phyloP scores from a whole-genome alignment of 2,329 filamentous ascomycete genomes.

The Seiridium unicorne region DNA sequence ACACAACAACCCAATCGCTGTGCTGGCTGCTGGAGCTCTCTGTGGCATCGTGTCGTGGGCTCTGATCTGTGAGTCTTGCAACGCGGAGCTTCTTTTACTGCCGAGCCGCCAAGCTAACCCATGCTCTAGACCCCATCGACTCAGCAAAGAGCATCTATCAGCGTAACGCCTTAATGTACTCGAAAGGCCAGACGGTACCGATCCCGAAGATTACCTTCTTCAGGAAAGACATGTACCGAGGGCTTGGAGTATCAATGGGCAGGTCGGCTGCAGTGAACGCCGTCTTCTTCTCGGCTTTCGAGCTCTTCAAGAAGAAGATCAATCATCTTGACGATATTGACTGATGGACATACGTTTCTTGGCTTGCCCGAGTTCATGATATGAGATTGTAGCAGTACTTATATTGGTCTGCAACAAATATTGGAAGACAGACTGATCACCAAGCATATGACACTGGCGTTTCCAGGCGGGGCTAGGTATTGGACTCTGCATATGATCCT shows the following conservation, averaged over 20 bases:
- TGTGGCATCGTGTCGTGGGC: slow-evolving; percentile 86
- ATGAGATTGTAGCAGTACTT: no score
- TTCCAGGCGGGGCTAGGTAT: no score
- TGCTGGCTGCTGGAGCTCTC: slow-evolving; percentile 74
- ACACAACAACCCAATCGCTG: slow-evolving; percentile 76
- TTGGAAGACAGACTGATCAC: no score
- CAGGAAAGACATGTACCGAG: slow-evolving; percentile 76
- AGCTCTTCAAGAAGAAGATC: slow-evolving; percentile 74
- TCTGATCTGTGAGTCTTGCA: slow-evolving; percentile 59
- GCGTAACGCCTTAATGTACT: slow-evolving; percentile 71
- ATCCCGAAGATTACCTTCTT: slow-evolving; percentile 77
- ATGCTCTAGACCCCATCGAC: slow-evolving; percentile 63
- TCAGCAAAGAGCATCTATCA: slow-evolving; percentile 86
- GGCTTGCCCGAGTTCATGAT: no score
- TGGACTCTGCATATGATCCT: no score
- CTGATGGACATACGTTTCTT: neutral
- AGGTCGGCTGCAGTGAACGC: slow-evolving; percentile 82
- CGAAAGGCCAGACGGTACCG: slow-evolving; percentile 61
- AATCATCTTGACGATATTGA: slow-evolving; percentile 48
- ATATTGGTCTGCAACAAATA: no score
- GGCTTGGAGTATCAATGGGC: slow-evolving; percentile 78
- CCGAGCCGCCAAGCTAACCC: neutral
- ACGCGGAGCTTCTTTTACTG: neutral
- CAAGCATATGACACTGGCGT: no score
- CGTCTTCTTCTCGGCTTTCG: slow-evolving; percentile 87